A percentile compares a stretch with the other conserved stretches of the same genome.
Evolutionary conservation across 345 rosid species (phyloP).

Genomic region (Eucalyptus polyanthemos): DNA sequence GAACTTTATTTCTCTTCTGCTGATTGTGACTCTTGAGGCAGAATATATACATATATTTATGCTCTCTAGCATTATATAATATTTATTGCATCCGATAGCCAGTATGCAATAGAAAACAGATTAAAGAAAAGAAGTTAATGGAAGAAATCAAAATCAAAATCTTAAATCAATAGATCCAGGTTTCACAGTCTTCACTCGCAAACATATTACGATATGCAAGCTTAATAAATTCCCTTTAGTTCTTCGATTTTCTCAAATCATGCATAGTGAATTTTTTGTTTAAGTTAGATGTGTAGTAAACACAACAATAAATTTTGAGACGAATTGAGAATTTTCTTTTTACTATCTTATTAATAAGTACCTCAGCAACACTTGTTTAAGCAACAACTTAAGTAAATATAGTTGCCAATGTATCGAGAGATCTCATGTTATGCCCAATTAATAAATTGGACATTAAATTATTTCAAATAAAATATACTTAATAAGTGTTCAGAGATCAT

Average conservation of each 20-base stretch:
- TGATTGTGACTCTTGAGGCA: no score
- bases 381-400: neutral
- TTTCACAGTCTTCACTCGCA: no score
- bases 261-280: neutral
- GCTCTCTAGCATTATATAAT: no score
- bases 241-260: neutral
- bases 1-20: neutral
- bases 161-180: neutral
- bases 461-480: neutral
- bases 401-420: neutral
- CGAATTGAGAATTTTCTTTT: rapidly evolving
- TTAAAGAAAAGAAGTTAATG: neutral
- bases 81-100: neutral
- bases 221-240: neutral
- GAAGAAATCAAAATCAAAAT: no score
- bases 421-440: neutral
- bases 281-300: neutral
- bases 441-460: neutral
- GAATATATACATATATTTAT: no score
- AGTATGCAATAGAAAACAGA: neutral
- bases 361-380: neutral
- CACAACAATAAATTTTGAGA: neutral
- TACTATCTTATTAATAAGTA: neutral
- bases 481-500: neutral
- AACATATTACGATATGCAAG: neutral